These are phyloP conservation scores for Calendula officinalis DNA, from an alignment of 129 eudicot genomes.

Conservation along the genomic window DNA sequence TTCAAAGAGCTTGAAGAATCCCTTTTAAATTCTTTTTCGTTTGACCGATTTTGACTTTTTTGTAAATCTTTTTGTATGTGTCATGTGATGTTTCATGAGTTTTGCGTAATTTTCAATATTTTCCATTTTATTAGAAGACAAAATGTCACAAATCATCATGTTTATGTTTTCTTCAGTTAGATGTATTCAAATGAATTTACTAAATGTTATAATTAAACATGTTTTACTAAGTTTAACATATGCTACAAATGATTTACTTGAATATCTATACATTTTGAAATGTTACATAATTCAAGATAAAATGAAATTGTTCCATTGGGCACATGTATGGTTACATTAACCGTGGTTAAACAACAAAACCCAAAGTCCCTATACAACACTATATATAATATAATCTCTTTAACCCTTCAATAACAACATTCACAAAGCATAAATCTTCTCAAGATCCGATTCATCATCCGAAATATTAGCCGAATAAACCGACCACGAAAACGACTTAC, in stretches of 20 bases:
- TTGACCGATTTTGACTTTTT: conserved; percentile 57
- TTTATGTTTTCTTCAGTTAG: not conserved
- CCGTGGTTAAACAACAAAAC: conserved; percentile 2
- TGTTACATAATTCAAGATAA: not conserved
- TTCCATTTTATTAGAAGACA: not conserved
- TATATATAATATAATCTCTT: too few species aligned
- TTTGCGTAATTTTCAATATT: not conserved
- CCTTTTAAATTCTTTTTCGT: conserved; percentile 60
- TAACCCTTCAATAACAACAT: not conserved
- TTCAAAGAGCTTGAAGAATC: conserved; percentile 96
- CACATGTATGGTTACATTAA: conserved; percentile 10
- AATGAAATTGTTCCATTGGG: not conserved
- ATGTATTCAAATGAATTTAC: too few species aligned
- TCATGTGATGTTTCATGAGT: conserved; percentile 12
- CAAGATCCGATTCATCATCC: conserved; percentile 79
- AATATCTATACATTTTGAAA: too few species aligned
- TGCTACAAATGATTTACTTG: too few species aligned
- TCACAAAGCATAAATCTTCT: conserved; percentile 79
- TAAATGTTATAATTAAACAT: too few species aligned
- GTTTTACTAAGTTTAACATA: too few species aligned
- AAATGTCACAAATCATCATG: not conserved
- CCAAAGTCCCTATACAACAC: conserved; percentile 22
- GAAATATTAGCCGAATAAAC: conserved; percentile 66
- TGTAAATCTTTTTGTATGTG: conserved; percentile 26
- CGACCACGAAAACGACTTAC: conserved; percentile 89